Evolutionary conservation across 495 filamentous ascomycete genomes (phyloP).

Genomic region (Talaromyces trachyspermus): DNA sequence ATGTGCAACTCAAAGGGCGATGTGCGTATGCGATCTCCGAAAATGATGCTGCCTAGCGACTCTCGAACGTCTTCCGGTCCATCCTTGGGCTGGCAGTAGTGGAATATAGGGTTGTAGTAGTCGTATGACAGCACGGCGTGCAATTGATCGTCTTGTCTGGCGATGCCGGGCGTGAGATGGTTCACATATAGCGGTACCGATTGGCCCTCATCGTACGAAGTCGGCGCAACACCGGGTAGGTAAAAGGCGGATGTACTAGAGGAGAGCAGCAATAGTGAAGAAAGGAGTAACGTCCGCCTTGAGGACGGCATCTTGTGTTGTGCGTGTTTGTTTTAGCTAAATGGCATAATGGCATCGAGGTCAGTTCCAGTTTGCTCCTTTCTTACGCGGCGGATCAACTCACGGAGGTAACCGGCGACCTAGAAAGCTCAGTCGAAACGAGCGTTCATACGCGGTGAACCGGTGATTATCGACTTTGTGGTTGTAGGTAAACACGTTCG

Average conservation of each 20-base stretch:
- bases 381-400: background rate
- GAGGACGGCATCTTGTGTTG: constrained; percentile 31
- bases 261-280: constrained; percentile 23
- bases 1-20: constrained; percentile 86
- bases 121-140: constrained; percentile 91
- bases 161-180: constrained; percentile 77
- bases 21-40: constrained; percentile 90
- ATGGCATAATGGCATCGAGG: too few species aligned
- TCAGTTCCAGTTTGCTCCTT: background rate
- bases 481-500: too few species aligned
- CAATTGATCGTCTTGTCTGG: constrained; percentile 63
- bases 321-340: background rate
- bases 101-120: constrained; percentile 84
- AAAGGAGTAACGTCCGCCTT: constrained; percentile 23
- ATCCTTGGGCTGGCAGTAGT: constrained; percentile 73
- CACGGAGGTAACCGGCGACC: background rate
- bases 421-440: background rate
- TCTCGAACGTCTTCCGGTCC: constrained; percentile 71
- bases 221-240: constrained; percentile 92
- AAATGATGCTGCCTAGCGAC: constrained; percentile 90
- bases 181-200: constrained; percentile 89
- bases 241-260: constrained; percentile 74
- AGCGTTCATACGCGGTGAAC: background rate
- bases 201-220: constrained; percentile 69
- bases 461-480: too few species aligned